These are phyloP conservation scores for Ramaria sp. DNA, from an alignment of 768 basidiomycete genomes.

Conservation along the genomic window DNA sequence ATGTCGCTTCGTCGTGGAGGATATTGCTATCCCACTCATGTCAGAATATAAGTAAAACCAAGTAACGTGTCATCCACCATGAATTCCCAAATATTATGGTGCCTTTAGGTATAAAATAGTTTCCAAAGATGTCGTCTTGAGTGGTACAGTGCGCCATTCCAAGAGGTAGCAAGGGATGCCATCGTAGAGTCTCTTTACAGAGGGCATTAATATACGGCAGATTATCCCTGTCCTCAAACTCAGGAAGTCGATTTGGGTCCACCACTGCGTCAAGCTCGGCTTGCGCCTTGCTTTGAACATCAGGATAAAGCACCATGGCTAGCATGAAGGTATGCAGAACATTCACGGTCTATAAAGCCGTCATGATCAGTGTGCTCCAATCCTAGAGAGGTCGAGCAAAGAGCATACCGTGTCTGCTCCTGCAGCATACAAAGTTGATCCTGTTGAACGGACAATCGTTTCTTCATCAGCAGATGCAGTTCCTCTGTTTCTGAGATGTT, in stretches of 20 bases:
- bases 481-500: conserved; percentile 5
- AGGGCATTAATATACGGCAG: conserved; percentile 1
- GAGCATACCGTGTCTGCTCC: conserved; percentile 33
- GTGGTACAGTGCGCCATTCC: conserved; percentile 19
- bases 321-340: not conserved
- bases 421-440: conserved; percentile 30
- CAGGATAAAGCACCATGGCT: conserved; percentile 2
- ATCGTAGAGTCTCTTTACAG: not conserved
- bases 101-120: conserved; percentile 22
- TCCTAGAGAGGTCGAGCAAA: not conserved
- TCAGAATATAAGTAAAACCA: conserved; percentile 8
- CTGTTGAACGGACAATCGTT: conserved; percentile 27
- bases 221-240: not conserved
- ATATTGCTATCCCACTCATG: not conserved
- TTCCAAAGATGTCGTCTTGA: conserved; percentile 22
- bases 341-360: not conserved
- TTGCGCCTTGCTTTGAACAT: conserved; percentile 3
- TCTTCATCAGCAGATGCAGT: conserved; percentile 7
- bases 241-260: not conserved
- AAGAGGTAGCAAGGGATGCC: not conserved
- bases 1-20: conserved; percentile 3
- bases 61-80: conserved; percentile 13
- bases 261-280: not conserved
- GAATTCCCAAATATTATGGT: conserved; percentile 19
- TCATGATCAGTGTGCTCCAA: not conserved